Conservation (phyloP, 305 asterid species). For the Rubia occidens region DNA sequence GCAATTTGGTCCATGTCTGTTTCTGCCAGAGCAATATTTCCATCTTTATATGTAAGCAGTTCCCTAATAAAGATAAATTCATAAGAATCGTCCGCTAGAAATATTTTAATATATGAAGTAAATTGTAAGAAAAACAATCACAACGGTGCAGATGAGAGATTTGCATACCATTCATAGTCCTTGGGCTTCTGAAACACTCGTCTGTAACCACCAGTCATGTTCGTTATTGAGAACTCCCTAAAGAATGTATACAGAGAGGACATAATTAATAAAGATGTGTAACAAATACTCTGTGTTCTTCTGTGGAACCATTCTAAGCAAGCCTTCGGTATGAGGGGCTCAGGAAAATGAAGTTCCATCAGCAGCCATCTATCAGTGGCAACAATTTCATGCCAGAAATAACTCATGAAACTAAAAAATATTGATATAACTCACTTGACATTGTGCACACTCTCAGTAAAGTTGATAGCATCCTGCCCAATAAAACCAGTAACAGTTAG, state of each 20-base stretch:
- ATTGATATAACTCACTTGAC: conserved; percentile 56
- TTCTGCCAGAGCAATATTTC: conserved; percentile 56
- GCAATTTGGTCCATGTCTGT: conserved; percentile 67
- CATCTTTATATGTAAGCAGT: conserved; percentile 59
- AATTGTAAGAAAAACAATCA: conserved; percentile 10
- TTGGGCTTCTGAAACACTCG: conserved; percentile 82
- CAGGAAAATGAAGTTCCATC: background rate
- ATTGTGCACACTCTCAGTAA: conserved; percentile 57
- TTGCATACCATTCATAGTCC: conserved; percentile 71
- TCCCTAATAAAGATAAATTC: conserved; percentile 43
- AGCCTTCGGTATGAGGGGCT: background rate
- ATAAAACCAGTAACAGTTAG: conserved; percentile 20
- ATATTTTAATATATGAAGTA: conserved; percentile 14
- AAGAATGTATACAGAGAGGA: background rate
- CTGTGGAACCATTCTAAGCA: background rate
- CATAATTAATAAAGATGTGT: background rate
- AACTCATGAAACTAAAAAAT: conserved; percentile 9
- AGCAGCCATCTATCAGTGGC: background rate
- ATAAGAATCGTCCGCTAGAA: conserved; percentile 3
- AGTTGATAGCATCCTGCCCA: conserved; percentile 70
- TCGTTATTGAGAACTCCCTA: conserved; percentile 83
- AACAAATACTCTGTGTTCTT: background rate
- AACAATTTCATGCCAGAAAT: background rate
- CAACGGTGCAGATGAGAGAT: conserved; percentile 13
- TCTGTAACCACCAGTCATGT: conserved; percentile 84